Conservation (phyloP, 306 rosid genomes). For the Acacia melanoxylon region DNA sequence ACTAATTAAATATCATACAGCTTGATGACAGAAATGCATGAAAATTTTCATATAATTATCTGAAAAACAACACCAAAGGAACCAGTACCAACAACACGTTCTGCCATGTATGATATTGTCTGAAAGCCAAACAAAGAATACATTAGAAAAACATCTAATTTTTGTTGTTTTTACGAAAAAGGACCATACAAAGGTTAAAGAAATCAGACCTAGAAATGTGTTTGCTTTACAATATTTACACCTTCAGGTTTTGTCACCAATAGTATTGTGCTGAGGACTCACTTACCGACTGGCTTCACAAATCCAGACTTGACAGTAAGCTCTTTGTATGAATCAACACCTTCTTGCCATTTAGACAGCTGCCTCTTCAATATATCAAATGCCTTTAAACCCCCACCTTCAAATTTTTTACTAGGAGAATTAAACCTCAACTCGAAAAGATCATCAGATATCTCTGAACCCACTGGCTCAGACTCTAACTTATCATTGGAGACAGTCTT, state of each 20-base stretch:
- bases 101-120: slow-evolving; percentile 93
- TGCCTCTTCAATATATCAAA: slow-evolving; percentile 50
- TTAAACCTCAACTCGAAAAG: slow-evolving; percentile 60
- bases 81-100: slow-evolving; percentile 95
- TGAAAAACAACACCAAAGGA: slow-evolving; percentile 94
- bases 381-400: slow-evolving; percentile 39
- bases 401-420: slow-evolving; percentile 40
- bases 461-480: slow-evolving; percentile 24
- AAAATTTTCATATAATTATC: slow-evolving; percentile 48
- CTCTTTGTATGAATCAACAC: slow-evolving; percentile 41
- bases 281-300: slow-evolving; percentile 11
- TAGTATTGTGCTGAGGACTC: too few relatives aligned
- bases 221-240: too few relatives aligned
- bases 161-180: too few relatives aligned
- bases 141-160: slow-evolving; percentile 8
- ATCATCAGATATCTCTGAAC: slow-evolving; percentile 49
- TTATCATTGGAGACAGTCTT: slow-evolving; percentile 30
- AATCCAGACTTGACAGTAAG: slow-evolving; percentile 34
- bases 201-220: too few relatives aligned
- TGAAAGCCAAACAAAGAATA: slow-evolving; percentile 36
- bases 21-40: not conserved
- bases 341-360: slow-evolving; percentile 57
- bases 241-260: too few relatives aligned
- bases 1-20: not conserved
- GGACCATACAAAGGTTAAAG: too few relatives aligned